phyloP scores from a whole-genome alignment of 202 grass and related monocot species.

The Sporobolus alterniflorus region DNA sequence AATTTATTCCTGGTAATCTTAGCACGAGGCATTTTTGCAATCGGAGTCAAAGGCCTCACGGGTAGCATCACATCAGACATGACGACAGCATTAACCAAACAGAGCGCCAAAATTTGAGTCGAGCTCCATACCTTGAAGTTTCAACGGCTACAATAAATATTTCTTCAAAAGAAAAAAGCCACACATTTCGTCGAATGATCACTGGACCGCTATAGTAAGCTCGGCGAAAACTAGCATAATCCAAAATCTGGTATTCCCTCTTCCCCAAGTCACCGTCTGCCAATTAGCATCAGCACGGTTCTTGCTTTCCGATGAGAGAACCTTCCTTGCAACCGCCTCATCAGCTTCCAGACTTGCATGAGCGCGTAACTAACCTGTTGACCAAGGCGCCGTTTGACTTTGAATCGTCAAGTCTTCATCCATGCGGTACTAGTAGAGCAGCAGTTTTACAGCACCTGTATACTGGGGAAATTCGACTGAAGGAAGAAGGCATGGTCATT shows the following conservation, averaged over 20 bases:
- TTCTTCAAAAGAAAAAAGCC: too few relatives aligned
- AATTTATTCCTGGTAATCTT: not conserved
- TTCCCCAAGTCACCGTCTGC: conserved; percentile 10
- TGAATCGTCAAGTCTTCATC: conserved; percentile 30
- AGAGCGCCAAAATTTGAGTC: conserved; percentile 17
- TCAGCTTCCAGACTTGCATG: not conserved
- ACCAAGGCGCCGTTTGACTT: conserved; percentile 21
- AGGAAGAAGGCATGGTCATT: not conserved
- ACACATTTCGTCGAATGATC: not conserved
- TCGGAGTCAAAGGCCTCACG: not conserved
- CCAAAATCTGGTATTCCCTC: not conserved
- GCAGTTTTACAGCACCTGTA: not conserved
- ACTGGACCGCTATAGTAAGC: not conserved
- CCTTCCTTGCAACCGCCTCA: conserved; percentile 13
- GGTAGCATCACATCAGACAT: not conserved
- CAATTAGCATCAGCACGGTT: not conserved
- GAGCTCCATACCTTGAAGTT: not conserved
- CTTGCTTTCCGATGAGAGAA: not conserved
- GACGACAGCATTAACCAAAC: not conserved
- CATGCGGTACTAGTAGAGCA: too few relatives aligned
- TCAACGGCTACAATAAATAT: not conserved
- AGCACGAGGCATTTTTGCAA: not conserved
- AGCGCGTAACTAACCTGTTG: not conserved
- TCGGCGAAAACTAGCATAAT: not conserved
- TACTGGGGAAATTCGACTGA: not conserved